Percentiles rank a stretch among this genome's conserved stretches.
These are phyloP conservation scores for Huiozyma naganishii DNA, from an alignment of 805 yeast species.

Conservation along the genomic window DNA sequence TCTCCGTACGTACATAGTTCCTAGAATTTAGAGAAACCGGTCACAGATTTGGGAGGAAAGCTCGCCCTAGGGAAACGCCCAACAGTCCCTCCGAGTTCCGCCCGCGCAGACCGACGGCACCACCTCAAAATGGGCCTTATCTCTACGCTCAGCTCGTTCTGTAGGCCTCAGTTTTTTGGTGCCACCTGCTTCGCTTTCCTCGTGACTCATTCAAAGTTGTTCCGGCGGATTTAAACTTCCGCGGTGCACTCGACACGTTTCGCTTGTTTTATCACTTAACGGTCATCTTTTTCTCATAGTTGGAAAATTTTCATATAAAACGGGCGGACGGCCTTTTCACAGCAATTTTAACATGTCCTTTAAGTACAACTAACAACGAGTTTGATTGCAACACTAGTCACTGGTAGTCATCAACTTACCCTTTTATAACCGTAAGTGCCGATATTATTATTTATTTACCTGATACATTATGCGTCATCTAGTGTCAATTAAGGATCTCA, in stretches of 20 bases:
- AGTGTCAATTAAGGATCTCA: constrained; percentile 68
- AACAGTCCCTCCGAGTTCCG: no score
- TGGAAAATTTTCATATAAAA: constrained; percentile 1
- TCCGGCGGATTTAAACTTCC: not conserved
- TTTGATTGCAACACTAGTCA: not conserved
- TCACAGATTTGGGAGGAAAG: no score
- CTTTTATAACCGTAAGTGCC: not conserved
- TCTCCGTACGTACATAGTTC: no score
- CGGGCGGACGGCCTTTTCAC: not conserved
- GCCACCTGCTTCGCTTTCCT: no score
- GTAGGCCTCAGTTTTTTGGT: no score
- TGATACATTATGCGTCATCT: constrained; percentile 45
- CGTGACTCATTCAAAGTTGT: not conserved
- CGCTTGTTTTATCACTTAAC: constrained; percentile 13
- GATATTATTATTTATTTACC: no score
- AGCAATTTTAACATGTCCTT: constrained; percentile 10
- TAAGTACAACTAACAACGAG: constrained; percentile 26
- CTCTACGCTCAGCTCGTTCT: no score
- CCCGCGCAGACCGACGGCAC: not conserved
- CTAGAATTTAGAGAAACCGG: no score
- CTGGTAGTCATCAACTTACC: not conserved
- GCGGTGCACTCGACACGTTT: not conserved
- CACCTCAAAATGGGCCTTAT: no score
- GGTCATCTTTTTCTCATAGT: constrained; percentile 1
- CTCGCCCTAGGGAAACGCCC: no score